Conservation (phyloP, 225 moss, liverwort and hornwort genomes). For the Rhytidiadelphus loreus region DNA sequence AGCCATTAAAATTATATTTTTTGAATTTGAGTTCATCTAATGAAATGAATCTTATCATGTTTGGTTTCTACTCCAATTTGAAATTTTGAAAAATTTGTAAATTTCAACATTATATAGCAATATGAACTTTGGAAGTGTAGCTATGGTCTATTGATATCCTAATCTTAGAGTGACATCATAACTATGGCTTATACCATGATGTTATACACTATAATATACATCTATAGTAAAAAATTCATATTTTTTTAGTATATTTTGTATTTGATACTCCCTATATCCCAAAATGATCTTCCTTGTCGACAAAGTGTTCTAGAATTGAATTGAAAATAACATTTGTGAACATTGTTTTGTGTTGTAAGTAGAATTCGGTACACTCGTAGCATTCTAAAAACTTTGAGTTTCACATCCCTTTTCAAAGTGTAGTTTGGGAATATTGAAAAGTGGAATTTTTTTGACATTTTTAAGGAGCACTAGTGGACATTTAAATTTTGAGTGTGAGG, state of each 20-base stretch:
- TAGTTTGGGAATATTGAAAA: too few relatives aligned
- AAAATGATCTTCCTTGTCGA: too few relatives aligned
- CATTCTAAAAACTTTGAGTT: too few relatives aligned
- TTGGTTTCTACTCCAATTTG: fast-evolving
- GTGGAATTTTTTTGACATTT: too few relatives aligned
- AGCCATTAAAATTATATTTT: not conserved
- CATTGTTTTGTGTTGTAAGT: too few relatives aligned
- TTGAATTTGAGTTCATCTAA: not conserved
- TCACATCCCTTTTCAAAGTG: too few relatives aligned
- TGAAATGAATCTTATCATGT: not conserved
- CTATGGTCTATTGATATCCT: not conserved
- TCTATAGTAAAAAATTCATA: not conserved
- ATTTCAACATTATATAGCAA: not conserved
- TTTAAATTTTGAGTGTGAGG: too few relatives aligned
- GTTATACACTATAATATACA: not conserved
- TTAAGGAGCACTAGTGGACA: too few relatives aligned
- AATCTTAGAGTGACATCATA: not conserved
- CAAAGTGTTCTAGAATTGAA: too few relatives aligned
- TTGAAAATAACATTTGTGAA: too few relatives aligned
- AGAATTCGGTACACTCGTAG: too few relatives aligned
- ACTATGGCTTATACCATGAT: not conserved
- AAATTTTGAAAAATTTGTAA: not conserved
- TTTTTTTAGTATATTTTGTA: not conserved
- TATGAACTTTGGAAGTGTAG: not conserved
- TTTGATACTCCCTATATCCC: too few relatives aligned